A percentile compares a stretch with the other conserved stretches of the same genome.
Conservation (phyloP, 768 basidiomycete genomes). For the Lanmaoa pseudosensibilis region DNA sequence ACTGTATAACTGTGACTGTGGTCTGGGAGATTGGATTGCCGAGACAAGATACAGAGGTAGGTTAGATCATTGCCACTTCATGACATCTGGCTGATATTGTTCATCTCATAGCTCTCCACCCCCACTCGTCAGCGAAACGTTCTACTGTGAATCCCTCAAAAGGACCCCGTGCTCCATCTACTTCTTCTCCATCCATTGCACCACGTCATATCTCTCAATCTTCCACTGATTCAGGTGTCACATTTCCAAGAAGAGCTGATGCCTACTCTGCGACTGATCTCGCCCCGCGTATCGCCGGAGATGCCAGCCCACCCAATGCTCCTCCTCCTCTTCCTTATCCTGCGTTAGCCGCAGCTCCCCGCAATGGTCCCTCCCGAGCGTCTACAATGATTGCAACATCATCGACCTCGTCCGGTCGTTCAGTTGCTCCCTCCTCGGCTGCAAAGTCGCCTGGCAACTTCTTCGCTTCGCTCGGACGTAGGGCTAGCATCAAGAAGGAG, state of each 20-base stretch:
- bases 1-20: conserved; percentile 70
- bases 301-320: conserved; percentile 52
- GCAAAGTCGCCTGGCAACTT: conserved; percentile 57
- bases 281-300: conserved; percentile 44
- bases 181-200: conserved; percentile 48
- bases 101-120: conserved; percentile 19
- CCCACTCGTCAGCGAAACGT: conserved; percentile 29
- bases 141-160: conserved; percentile 21
- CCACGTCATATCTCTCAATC: conserved; percentile 68
- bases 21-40: conserved; percentile 73
- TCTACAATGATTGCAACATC: conserved; percentile 39
- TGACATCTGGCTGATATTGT: conserved; percentile 2
- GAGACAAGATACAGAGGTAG: conserved; percentile 57
- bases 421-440: conserved; percentile 39
- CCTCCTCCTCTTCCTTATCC: conserved; percentile 75
- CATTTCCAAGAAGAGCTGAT: conserved; percentile 79
- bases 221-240: conserved; percentile 72
- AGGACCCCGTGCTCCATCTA: conserved; percentile 35
- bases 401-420: conserved; percentile 49
- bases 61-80: not conserved
- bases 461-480: conserved; percentile 74
- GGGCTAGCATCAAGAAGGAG: conserved; percentile 54
- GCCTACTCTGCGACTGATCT: conserved; percentile 79
- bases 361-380: conserved; percentile 26
- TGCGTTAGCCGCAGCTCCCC: conserved; percentile 48